Evolutionary conservation across 1,284 basidiomycete species (phyloP), one percentile per base, ranked within the genome.

Genomic region (Rhodotorula glutinis): DNA sequence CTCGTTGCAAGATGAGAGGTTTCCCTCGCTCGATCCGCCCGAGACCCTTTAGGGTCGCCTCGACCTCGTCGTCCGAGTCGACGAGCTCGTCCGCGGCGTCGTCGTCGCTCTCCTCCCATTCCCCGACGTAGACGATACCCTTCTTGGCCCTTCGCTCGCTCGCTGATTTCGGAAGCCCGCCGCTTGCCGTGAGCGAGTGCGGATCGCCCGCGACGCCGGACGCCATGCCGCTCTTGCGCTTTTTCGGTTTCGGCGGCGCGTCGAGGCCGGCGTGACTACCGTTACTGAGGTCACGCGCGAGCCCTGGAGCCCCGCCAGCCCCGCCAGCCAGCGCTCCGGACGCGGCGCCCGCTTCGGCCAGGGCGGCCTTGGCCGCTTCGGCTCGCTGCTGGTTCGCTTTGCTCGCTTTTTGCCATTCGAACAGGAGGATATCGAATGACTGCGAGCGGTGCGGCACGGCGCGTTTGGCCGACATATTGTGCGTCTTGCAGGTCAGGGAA

Each of bases 401-500:
- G 77, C 94, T 86, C 46, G 86, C 87, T 52, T 91, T 88, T 75
- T 96, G 91, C 91, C 92, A 98, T 65, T 97, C 94, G 52, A 91
- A 83, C 21, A 93, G 83, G 16, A 98, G 85, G 63, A 88, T 88
- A 76, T 98, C 94, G 78, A 93, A 98, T 2, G 82, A 80, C 57
- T 88, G 85, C 0, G 90, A 90, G 14, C 96, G 89, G 40, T 92
- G 92, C 72, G 86, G 84, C 0, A 98, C 93, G 11, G 90, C 85
- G 27, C 96, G 89, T 79, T 98, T 98, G 33, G 92, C 91, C 41
- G 92, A 92, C 89, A 98, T 96, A 2, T 91, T 90, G 78, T 98
- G 95, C 7, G 95, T 93, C 80, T 98, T 98, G 83, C 95, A 98
- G 0, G 95, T 98, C 46, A 98, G 84, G 19, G 92, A 93, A 51